These are phyloP conservation scores for Coix lacrymajobi DNA, from an alignment of 176 grass and related monocot species.

Conservation along the genomic window DNA sequence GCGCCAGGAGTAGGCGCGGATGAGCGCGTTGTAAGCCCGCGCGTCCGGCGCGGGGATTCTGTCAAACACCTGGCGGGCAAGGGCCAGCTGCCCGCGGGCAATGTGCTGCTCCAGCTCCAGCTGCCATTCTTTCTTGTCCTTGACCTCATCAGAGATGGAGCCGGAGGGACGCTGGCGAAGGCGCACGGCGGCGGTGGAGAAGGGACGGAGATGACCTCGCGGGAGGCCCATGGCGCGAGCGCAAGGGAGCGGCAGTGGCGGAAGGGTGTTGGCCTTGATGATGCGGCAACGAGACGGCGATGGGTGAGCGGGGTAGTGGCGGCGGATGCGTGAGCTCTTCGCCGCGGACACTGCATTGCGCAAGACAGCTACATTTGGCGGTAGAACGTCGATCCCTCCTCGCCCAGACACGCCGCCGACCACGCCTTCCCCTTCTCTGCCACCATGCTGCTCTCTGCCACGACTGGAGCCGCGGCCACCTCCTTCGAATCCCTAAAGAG, in stretches of 20 bases:
- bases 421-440: not conserved
- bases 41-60: conserved; percentile 39
- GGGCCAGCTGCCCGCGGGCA: conserved; percentile 29
- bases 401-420: not conserved
- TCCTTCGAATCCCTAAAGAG: too few species aligned
- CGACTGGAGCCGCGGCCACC: not conserved
- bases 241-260: not conserved
- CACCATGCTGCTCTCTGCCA: not conserved
- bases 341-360: not conserved
- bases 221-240: not conserved
- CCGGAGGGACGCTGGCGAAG: not conserved
- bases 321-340: not conserved
- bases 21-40: conserved; percentile 66
- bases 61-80: conserved; percentile 52
- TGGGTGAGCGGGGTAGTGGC: not conserved
- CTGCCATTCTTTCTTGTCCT: not conserved
- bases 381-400: not conserved
- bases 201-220: not conserved
- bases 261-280: not conserved
- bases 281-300: not conserved
- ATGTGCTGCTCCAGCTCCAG: conserved; percentile 37
- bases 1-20: conserved; percentile 65
- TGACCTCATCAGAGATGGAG: not conserved
- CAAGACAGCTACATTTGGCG: not conserved
- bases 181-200: not conserved